Percentiles rank a stretch among this genome's conserved stretches.
phyloP scores from a whole-genome alignment of 768 basidiomycete species.

The Tulasnella sp. region DNA sequence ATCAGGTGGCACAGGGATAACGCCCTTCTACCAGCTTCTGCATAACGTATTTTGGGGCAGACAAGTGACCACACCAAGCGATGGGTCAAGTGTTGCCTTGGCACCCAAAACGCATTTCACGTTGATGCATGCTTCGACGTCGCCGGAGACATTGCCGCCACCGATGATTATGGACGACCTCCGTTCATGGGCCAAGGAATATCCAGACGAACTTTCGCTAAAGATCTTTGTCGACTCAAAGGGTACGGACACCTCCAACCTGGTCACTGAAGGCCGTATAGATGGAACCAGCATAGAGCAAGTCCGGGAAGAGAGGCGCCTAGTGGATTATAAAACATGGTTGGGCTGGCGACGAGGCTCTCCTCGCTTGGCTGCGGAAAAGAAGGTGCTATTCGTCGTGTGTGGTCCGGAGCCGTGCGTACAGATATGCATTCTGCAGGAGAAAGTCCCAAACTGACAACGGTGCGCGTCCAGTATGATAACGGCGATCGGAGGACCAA shows the following conservation, averaged over 20 bases:
- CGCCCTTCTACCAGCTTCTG: constrained; percentile 72
- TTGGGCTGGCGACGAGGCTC: constrained; percentile 10
- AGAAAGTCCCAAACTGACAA: constrained; percentile 14
- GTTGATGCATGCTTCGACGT: constrained; percentile 57
- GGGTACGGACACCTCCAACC: constrained; percentile 6
- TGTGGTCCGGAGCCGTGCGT: constrained; percentile 77
- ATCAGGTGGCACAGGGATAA: constrained; percentile 78
- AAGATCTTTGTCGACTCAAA: constrained; percentile 47
- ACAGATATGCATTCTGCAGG: neutral
- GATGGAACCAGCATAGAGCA: constrained; percentile 37
- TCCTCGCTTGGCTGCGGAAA: constrained; percentile 22
- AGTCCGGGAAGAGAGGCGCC: constrained; percentile 18
- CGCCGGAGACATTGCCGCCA: constrained; percentile 57
- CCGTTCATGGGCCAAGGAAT: constrained; percentile 32
- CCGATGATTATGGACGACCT: constrained; percentile 44
- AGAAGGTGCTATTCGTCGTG: constrained; percentile 51
- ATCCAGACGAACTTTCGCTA: constrained; percentile 46
- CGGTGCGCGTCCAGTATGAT: constrained; percentile 50
- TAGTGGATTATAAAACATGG: constrained; percentile 14
- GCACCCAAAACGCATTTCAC: constrained; percentile 43
- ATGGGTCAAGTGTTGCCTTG: neutral
- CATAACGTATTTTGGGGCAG: constrained; percentile 36
- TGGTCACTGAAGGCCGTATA: constrained; percentile 42
- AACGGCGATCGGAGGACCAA: constrained; percentile 58
- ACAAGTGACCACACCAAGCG: constrained; percentile 16